Evolutionary conservation across 306 rosid species (phyloP).

Genomic region (Vachellia pachyceras): DNA sequence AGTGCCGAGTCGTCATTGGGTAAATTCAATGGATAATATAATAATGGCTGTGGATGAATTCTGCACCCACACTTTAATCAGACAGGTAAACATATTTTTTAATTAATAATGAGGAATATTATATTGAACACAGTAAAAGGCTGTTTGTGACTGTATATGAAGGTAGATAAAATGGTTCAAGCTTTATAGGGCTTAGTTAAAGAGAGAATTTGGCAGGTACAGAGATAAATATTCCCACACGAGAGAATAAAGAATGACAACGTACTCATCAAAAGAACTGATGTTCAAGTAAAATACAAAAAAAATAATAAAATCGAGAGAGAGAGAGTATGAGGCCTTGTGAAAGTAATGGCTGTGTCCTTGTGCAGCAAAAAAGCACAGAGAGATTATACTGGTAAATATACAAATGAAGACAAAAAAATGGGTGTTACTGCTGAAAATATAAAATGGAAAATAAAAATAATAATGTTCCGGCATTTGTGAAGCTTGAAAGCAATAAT

Average conservation of each 20-base stretch:
- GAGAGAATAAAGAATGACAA: conserved; percentile 49
- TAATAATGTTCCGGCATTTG: conserved; percentile 46
- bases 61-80: neutral
- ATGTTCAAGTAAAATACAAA: conserved; percentile 38
- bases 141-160: conserved; percentile 84
- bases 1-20: neutral
- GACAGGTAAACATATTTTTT: neutral
- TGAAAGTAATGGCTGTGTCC: conserved; percentile 55
- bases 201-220: conserved; percentile 70
- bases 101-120: conserved; percentile 12
- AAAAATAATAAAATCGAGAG: neutral
- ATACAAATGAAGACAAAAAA: conserved; percentile 51
- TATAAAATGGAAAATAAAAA: conserved; percentile 23
- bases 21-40: neutral
- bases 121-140: conserved; percentile 67
- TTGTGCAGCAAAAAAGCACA: conserved; percentile 44
- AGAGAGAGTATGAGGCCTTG: conserved; percentile 38
- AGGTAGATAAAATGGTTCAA: conserved; percentile 46
- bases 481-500: conserved; percentile 52
- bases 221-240: conserved; percentile 35
- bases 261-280: conserved; percentile 43
- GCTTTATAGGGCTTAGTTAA: conserved; percentile 91
- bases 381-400: conserved; percentile 1
- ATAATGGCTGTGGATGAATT: conserved; percentile 26
- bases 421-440: conserved; percentile 49